phyloP scores from a whole-genome alignment of 352 stramenopile species.

The Phytopythium helicoides region DNA sequence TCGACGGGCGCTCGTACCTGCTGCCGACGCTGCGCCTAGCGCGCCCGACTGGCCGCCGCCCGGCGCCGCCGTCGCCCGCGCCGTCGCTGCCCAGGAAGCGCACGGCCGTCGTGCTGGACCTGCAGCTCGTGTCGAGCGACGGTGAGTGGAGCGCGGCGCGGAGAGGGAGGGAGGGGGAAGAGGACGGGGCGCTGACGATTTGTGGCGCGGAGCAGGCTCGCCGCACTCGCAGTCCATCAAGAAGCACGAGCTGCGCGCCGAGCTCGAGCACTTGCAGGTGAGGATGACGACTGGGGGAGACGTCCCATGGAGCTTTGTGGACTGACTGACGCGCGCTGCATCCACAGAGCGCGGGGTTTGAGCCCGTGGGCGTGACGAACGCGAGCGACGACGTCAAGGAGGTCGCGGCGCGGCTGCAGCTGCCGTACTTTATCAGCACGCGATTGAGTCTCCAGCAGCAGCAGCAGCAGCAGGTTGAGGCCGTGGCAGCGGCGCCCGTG shows the following conservation, averaged over 20 bases:
- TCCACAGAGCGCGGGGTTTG: slow-evolving; percentile 44
- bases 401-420: slow-evolving; percentile 46
- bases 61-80: slow-evolving; percentile 16
- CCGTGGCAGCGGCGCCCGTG: background rate
- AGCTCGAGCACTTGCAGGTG: slow-evolving; percentile 67
- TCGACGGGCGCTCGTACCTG: slow-evolving; percentile 70
- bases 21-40: slow-evolving; percentile 67
- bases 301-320: background rate
- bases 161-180: too few species aligned
- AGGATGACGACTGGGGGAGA: background rate
- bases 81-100: slow-evolving; percentile 26
- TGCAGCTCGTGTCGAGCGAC: slow-evolving; percentile 73
- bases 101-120: slow-evolving; percentile 68
- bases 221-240: slow-evolving; percentile 77
- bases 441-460: slow-evolving; percentile 28
- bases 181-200: background rate
- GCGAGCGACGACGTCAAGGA: slow-evolving; percentile 85
- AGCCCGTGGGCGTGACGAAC: slow-evolving; percentile 79
- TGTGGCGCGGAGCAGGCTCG: slow-evolving; percentile 33
- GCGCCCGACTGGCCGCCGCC: slow-evolving; percentile 10
- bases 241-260: slow-evolving; percentile 63
- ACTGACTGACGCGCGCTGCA: background rate
- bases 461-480: slow-evolving; percentile 5
- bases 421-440: slow-evolving; percentile 80
- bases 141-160: too few species aligned